phyloP scores from a whole-genome alignment of 352 stramenopile species.

The Thalassiosira oceanica region DNA sequence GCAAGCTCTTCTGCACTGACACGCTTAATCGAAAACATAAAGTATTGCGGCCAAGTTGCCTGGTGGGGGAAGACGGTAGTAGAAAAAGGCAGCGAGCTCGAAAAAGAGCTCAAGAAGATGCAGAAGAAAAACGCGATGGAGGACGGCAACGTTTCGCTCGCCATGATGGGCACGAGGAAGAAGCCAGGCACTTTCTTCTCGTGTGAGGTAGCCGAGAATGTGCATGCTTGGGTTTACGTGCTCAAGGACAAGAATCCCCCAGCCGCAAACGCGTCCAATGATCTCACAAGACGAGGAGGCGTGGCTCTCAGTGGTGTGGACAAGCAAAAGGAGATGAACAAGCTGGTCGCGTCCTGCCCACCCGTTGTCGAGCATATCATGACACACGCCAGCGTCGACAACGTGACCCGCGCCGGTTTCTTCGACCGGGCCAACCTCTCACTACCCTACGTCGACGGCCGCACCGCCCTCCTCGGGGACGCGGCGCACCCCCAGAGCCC shows the following conservation, averaged over 20 bases:
- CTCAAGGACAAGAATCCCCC: background rate
- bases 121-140: slow-evolving; percentile 3
- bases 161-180: background rate
- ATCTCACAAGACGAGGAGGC: slow-evolving; percentile 29
- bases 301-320: slow-evolving; percentile 2
- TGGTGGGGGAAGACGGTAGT: slow-evolving; percentile 22
- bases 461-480: slow-evolving; percentile 31
- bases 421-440: slow-evolving; percentile 25
- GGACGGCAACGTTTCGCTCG: slow-evolving; percentile 7
- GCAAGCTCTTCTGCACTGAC: too few relatives aligned
- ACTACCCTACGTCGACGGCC: slow-evolving; percentile 16
- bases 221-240: slow-evolving; percentile 14
- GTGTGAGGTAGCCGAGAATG: background rate
- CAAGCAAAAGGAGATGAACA: slow-evolving; percentile 19
- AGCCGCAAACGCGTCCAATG: slow-evolving; percentile 1
- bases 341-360: background rate
- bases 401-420: slow-evolving; percentile 29
- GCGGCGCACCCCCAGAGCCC: slow-evolving; percentile 31
- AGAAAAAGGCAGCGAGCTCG: slow-evolving; percentile 1
- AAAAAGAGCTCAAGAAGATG: slow-evolving; percentile 12
- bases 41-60: slow-evolving; percentile 16
- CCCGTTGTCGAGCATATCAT: slow-evolving; percentile 11
- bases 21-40: too few relatives aligned
- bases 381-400: background rate
- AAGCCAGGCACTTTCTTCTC: slow-evolving; percentile 8